Percentiles rank a stretch among this genome's conserved stretches.
Conservation (phyloP, 306 rosid genomes). For the Vigna mungo region DNA sequence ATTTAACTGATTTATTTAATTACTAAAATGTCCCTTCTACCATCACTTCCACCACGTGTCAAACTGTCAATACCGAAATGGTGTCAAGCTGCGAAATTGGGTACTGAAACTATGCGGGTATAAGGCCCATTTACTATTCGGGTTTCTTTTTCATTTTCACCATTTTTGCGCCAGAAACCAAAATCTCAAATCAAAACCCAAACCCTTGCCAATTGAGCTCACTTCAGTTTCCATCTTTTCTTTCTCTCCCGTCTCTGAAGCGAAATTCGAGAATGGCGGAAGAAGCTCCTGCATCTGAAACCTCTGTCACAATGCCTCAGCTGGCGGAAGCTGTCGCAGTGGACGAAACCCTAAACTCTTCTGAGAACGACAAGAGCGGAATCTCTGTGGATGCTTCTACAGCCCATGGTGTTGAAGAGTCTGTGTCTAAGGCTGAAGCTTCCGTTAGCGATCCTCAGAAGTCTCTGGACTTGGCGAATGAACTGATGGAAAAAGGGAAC, state of each 20-base stretch:
- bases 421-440: conserved; percentile 56
- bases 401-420: conserved; percentile 52
- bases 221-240: too few species aligned
- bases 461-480: conserved; percentile 64
- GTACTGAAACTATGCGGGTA: conserved; percentile 12
- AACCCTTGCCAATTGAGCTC: conserved; percentile 34
- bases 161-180: conserved; percentile 57
- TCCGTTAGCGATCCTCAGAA: conserved; percentile 56
- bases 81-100: neutral
- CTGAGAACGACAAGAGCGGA: conserved; percentile 44
- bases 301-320: conserved; percentile 51
- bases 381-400: conserved; percentile 52
- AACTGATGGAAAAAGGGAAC: conserved; percentile 74
- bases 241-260: conserved; percentile 8
- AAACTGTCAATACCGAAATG: too few species aligned
- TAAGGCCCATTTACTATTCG: neutral
- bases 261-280: conserved; percentile 61
- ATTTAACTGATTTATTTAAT: conserved; percentile 6
- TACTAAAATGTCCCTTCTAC: conserved; percentile 14
- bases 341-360: conserved; percentile 50
- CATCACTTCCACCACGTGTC: too few species aligned
- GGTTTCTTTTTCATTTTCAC: conserved; percentile 30
- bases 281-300: conserved; percentile 62
- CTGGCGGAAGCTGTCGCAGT: conserved; percentile 31
- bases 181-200: conserved; percentile 34